A percentile compares a stretch with the other conserved stretches of the same genome.
These are phyloP conservation scores for Aspergillus proliferans DNA, from an alignment of 2,329 filamentous ascomycete species.

Conservation along the genomic window DNA sequence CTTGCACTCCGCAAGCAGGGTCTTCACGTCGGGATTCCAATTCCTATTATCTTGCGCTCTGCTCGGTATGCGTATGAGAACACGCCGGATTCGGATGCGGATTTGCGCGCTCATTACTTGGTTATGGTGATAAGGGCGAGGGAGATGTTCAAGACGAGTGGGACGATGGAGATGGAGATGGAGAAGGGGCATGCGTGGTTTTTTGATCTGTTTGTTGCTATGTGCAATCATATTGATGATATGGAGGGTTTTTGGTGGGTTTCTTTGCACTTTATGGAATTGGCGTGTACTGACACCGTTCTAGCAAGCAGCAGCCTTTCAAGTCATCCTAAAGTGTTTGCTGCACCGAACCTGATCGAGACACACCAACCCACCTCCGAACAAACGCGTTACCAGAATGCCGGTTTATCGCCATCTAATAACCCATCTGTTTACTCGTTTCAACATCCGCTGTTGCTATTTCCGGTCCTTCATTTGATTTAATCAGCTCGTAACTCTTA, in stretches of 20 bases:
- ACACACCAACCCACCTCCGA: too few species aligned
- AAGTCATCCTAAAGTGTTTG: too few species aligned
- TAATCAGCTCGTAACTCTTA: too few species aligned
- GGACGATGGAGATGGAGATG: conserved; percentile 99
- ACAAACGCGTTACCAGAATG: too few species aligned
- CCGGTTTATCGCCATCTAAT: too few species aligned
- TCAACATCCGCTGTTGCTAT: too few species aligned
- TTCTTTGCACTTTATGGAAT: too few species aligned
- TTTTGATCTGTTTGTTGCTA: conserved; percentile 96
- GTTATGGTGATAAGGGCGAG: conserved; percentile 95
- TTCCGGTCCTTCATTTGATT: too few species aligned
- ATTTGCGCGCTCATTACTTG: conserved; percentile 92
- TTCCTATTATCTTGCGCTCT: conserved; percentile 82
- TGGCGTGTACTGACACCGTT: too few species aligned
- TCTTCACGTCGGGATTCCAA: conserved; percentile 84
- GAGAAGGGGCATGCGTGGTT: conserved; percentile 90
- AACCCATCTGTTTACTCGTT: too few species aligned
- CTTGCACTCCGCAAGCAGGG: conserved; percentile 92
- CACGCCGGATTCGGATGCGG: conserved; percentile 87
- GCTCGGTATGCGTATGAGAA: conserved; percentile 94
- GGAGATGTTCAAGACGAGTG: conserved; percentile 95
- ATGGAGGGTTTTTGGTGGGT: conserved; percentile 74
- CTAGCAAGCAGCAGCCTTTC: too few species aligned
- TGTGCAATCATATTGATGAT: conserved; percentile 98
- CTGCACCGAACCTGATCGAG: too few species aligned